Percentiles rank a stretch among this genome's conserved stretches.
phyloP scores from a whole-genome alignment of 1,284 basidiomycete species.

The Cutaneotrichosporon mucoides region DNA sequence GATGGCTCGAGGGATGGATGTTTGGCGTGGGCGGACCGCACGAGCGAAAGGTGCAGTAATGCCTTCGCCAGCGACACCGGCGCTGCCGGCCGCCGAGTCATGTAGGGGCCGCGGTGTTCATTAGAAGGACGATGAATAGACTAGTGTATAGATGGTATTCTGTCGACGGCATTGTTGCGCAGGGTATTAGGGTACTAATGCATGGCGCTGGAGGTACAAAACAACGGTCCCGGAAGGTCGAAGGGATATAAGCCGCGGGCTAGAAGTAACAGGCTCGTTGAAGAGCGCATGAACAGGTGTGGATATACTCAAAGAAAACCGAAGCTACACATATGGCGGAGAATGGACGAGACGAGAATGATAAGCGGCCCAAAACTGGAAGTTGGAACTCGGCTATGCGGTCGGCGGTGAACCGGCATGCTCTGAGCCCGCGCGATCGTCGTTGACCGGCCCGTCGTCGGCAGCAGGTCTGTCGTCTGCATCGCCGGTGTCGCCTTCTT shows the following conservation, averaged over 20 bases:
- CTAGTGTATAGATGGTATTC: no score
- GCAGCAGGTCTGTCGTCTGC: not conserved
- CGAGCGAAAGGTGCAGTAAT: slow-evolving; percentile 7
- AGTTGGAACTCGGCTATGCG: not conserved
- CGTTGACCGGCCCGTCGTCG: slow-evolving; percentile 8
- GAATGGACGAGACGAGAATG: not conserved
- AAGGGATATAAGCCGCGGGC: not conserved
- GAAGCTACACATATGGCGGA: not conserved
- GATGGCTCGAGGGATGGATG: slow-evolving; percentile 42
- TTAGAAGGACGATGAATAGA: no score
- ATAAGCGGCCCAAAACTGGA: not conserved
- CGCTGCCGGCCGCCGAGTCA: no score
- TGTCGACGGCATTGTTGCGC: no score
- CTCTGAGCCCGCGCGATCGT: slow-evolving; percentile 2
- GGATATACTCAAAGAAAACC: not conserved
- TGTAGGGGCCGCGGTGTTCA: no score
- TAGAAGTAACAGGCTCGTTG: not conserved
- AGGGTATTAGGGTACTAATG: not conserved
- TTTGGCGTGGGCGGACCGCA: slow-evolving; percentile 6
- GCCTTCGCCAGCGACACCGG: no score
- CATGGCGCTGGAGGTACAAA: not conserved
- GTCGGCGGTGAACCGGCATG: not conserved
- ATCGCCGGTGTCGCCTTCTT: not conserved
- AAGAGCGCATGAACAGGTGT: not conserved
- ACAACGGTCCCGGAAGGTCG: not conserved